phyloP scores from a whole-genome alignment of 1,284 basidiomycete genomes.

The Tilletia setariae region DNA sequence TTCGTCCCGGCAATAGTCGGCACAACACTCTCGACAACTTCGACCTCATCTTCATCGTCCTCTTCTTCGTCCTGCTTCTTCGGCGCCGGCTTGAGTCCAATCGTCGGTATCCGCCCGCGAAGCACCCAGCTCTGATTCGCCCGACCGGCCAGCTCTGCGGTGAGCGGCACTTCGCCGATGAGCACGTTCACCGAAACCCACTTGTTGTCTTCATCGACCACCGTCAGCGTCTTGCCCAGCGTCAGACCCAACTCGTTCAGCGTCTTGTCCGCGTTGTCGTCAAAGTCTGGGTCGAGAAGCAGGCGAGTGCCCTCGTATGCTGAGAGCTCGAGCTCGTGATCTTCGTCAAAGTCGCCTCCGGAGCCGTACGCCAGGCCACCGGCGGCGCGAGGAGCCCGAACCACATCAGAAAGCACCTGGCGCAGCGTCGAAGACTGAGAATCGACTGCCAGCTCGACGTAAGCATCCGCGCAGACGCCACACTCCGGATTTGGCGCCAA shows the following conservation, averaged over 20 bases:
- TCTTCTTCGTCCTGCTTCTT: not conserved
- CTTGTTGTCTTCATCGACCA: slow-evolving; percentile 73
- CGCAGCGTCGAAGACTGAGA: slow-evolving; percentile 66
- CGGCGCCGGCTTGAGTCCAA: slow-evolving; percentile 6
- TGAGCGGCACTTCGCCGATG: slow-evolving; percentile 21
- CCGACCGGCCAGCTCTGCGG: not conserved
- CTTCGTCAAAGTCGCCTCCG: slow-evolving; percentile 19
- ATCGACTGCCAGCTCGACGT: slow-evolving; percentile 71
- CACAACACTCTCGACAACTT: slow-evolving; percentile 15
- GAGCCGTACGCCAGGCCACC: slow-evolving; percentile 56
- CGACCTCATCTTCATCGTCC: not conserved
- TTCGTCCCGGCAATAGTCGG: slow-evolving; percentile 7
- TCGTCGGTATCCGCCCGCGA: slow-evolving; percentile 4
- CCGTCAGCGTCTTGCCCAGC: slow-evolving; percentile 74
- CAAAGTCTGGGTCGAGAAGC: slow-evolving; percentile 81
- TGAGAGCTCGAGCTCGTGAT: slow-evolving; percentile 23
- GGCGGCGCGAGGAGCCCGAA: slow-evolving; percentile 56
- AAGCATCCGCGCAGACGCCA: slow-evolving; percentile 81
- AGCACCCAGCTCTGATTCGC: slow-evolving; percentile 1
- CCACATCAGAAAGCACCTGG: slow-evolving; percentile 68
- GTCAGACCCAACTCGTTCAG: slow-evolving; percentile 67
- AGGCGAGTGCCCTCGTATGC: slow-evolving; percentile 75
- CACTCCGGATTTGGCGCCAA: slow-evolving; percentile 58
- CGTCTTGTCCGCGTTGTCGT: slow-evolving; percentile 73
- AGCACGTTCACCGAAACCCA: slow-evolving; percentile 37